A percentile compares a stretch with the other conserved stretches of the same genome.
phyloP scores from a whole-genome alignment of 1,284 basidiomycete species.

The Fomitopsis betulina region DNA sequence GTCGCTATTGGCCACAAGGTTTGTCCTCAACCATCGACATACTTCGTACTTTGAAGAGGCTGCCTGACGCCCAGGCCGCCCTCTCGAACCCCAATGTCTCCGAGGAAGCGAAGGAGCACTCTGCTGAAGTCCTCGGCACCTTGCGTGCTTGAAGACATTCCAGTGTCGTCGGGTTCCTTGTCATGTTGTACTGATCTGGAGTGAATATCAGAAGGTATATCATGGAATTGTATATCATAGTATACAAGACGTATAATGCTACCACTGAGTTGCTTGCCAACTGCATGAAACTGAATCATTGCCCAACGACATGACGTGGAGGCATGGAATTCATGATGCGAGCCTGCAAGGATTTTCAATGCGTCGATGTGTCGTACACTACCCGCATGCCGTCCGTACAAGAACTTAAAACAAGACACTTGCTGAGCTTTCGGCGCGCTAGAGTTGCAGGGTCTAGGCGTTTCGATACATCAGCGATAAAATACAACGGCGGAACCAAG shows the following conservation, averaged over 20 bases:
- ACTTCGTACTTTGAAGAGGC: background rate
- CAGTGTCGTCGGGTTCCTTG: background rate
- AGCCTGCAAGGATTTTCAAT: background rate
- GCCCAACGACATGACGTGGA: too few species aligned
- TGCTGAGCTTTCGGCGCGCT: too few species aligned
- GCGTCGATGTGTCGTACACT: too few species aligned
- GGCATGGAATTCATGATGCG: background rate
- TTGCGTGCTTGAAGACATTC: background rate
- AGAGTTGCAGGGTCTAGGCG: background rate
- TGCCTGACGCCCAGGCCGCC: constrained; percentile 12
- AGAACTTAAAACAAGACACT: too few species aligned
- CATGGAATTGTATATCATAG: constrained; percentile 3
- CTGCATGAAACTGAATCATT: too few species aligned
- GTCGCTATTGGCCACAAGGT: constrained; percentile 21
- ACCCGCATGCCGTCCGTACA: too few species aligned
- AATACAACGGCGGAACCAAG: constrained; percentile 3
- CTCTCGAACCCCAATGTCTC: constrained; percentile 36
- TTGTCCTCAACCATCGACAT: background rate
- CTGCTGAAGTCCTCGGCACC: constrained; percentile 24
- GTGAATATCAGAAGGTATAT: constrained; percentile 5
- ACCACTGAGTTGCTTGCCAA: background rate
- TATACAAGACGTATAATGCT: background rate
- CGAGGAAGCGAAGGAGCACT: constrained; percentile 39
- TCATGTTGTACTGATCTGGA: background rate
- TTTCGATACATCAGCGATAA: background rate